Conservation (phyloP, 306 rosid species). For the Geum urbanum region DNA sequence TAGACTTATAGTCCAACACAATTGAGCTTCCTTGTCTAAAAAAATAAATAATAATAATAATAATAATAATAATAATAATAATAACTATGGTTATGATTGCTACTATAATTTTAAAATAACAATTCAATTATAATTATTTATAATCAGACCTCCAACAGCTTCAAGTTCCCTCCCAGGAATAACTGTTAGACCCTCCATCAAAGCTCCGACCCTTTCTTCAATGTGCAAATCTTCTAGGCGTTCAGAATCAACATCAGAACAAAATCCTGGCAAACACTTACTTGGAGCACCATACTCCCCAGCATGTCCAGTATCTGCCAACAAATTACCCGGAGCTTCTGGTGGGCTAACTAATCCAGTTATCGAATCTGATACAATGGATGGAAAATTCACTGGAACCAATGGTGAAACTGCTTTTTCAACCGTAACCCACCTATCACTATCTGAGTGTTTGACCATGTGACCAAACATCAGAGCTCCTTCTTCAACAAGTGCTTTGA, state of each 20-base stretch:
- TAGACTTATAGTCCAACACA: no score
- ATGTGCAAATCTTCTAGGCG: conserved; percentile 55
- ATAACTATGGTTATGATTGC: no score
- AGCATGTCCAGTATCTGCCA: conserved; percentile 58
- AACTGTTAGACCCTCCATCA: conserved; percentile 66
- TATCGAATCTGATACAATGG: conserved; percentile 63
- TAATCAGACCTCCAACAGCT: conserved; percentile 60
- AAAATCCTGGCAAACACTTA: conserved; percentile 21
- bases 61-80: background rate
- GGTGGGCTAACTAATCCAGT: conserved; percentile 90
- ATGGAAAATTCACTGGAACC: conserved; percentile 55
- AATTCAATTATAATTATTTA: conserved; percentile 10
- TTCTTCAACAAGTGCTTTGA: conserved; percentile 76
- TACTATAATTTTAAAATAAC: background rate
- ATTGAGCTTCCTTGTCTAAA: background rate
- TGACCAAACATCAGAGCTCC: conserved; percentile 85
- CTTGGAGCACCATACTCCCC: conserved; percentile 41
- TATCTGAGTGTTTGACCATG: conserved; percentile 80
- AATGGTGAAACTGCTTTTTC: conserved; percentile 93
- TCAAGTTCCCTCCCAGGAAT: conserved; percentile 88
- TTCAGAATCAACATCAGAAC: conserved; percentile 40
- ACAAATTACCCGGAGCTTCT: conserved; percentile 91
- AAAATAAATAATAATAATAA: background rate
- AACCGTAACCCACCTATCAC: conserved; percentile 92
- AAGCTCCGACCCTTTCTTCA: conserved; percentile 74